Base-by-base conservation (phyloP, 768 basidiomycete genomes). In the Paxillus ammoniavirescens region DNA sequence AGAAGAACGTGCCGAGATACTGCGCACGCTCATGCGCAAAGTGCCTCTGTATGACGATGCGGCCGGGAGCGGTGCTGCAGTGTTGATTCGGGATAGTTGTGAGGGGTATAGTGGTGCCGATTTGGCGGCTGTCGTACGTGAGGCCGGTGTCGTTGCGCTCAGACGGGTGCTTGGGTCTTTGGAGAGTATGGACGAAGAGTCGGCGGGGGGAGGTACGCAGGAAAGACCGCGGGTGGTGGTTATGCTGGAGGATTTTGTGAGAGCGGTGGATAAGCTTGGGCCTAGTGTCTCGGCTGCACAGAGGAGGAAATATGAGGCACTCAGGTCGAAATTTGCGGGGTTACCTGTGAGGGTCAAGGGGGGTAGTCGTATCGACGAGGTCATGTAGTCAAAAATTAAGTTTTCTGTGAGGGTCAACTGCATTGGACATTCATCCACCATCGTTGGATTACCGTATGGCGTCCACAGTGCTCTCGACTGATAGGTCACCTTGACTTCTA, bases 61-160 rank as follows among this genome's bases (percentile, higher is more conserved):
- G 14, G 70, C 63, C 43, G 53, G 53, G 18, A 43, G n/a, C 13
- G 58, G 49, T 0, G 69, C 81, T 17, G 74, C 75, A 56, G 62
- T 59, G n/a, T 70, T 94, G 30, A 79, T 89, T 10, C 69, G 73
- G 42, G 79, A 80, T 17, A 67, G 73, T 30, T 91, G 91, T 58
- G 92, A 93, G 35, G 94, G 93, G 12, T 95, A 91, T 67, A 93
- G 89, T 61, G 94, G 94, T 8, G 94, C 94, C 0, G 94, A 98
- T 72, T 74, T 97, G 5, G 91, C 93, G 2, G 83, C 92, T 2
- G 72, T 96, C 26, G 89, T 95, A 10, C 75, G 94, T 38, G 94
- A 97, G 69, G 92, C 94, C 0, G 93, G 91, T 3, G 93, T 96
- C 2, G 72, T 79, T n/a, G 92, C 94, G 0, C 72, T 98, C 52